Evolutionary conservation across 2,329 filamentous ascomycete genomes (phyloP).

Genomic region (Tolypocladium amazonense): DNA sequence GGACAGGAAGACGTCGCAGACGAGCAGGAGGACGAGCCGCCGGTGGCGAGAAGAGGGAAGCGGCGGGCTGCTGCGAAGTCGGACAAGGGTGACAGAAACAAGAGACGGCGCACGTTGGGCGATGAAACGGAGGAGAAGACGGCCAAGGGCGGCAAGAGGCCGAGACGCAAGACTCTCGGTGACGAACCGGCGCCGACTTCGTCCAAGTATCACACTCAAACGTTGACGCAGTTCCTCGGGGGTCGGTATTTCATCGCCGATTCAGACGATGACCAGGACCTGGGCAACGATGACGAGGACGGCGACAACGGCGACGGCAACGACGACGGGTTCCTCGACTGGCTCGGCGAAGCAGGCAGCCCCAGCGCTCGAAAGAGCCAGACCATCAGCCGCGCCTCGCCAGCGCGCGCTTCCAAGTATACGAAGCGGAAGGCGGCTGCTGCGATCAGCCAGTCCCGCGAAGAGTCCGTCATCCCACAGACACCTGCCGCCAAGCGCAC

Average conservation of each 20-base stretch:
- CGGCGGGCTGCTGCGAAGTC: neutral
- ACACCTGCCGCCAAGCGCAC: conserved; percentile 23
- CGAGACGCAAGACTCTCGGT: conserved; percentile 20
- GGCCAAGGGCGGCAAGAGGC: conserved; percentile 7
- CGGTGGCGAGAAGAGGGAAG: conserved; percentile 13
- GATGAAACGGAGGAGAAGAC: conserved; percentile 11
- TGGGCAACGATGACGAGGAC: conserved; percentile 19
- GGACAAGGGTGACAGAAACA: conserved; percentile 1
- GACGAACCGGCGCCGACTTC: conserved; percentile 17
- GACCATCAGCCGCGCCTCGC: neutral
- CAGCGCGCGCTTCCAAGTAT: neutral
- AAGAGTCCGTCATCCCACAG: conserved; percentile 28
- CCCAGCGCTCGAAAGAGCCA: conserved; percentile 12
- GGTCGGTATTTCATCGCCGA: conserved; percentile 20
- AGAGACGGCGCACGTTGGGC: conserved; percentile 17
- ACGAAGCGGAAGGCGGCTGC: neutral
- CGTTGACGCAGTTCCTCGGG: conserved; percentile 27
- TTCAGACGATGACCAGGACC: conserved; percentile 26
- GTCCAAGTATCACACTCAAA: conserved; percentile 29
- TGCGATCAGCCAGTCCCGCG: conserved; percentile 8
- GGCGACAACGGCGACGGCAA: conserved; percentile 8
- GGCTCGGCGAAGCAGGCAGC: conserved; percentile 18
- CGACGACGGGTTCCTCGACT: conserved; percentile 20
- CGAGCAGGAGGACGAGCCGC: conserved; percentile 11
- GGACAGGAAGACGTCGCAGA: neutral